phyloP scores from a whole-genome alignment of 495 filamentous ascomycete genomes.

The Bombardia bombarda region DNA sequence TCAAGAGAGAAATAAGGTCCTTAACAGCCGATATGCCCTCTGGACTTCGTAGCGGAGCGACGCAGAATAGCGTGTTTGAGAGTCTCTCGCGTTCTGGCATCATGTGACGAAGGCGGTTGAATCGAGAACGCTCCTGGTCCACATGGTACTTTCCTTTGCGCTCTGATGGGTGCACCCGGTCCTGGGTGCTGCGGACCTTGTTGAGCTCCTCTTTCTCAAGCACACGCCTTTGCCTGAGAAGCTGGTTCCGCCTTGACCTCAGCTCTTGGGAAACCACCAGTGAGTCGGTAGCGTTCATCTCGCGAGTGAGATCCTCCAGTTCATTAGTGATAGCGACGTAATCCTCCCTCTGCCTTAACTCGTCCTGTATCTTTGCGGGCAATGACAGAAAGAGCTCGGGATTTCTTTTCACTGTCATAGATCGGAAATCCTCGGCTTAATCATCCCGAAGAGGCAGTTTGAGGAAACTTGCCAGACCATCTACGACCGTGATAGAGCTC shows the following conservation, averaged over 20 bases:
- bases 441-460: conserved; percentile 7
- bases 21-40: conserved; percentile 1
- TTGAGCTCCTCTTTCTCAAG: conserved; percentile 13
- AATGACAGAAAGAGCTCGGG: conserved; percentile 13
- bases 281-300: conserved; percentile 2
- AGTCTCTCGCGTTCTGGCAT: conserved; percentile 11
- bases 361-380: conserved; percentile 8
- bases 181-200: conserved; percentile 7
- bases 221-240: conserved; percentile 5
- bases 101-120: conserved; percentile 10
- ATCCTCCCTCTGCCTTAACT: conserved; percentile 10
- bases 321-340: conserved; percentile 8
- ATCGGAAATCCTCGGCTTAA: conserved; percentile 13
- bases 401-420: conserved; percentile 10
- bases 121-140: conserved; percentile 5
- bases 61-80: conserved; percentile 5
- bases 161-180: conserved; percentile 8
- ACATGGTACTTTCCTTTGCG: conserved; percentile 3
- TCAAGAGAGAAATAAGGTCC: too few species aligned
- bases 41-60: conserved; percentile 7
- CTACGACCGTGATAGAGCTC: conserved; percentile 13
- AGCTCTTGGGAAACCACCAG: neutral
- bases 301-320: conserved; percentile 6
- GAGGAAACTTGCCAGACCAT: conserved; percentile 12
- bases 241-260: conserved; percentile 2